Evolutionary conservation across 169 alveolate genomes (phyloP).

Genomic region (Babesia bovis): DNA sequence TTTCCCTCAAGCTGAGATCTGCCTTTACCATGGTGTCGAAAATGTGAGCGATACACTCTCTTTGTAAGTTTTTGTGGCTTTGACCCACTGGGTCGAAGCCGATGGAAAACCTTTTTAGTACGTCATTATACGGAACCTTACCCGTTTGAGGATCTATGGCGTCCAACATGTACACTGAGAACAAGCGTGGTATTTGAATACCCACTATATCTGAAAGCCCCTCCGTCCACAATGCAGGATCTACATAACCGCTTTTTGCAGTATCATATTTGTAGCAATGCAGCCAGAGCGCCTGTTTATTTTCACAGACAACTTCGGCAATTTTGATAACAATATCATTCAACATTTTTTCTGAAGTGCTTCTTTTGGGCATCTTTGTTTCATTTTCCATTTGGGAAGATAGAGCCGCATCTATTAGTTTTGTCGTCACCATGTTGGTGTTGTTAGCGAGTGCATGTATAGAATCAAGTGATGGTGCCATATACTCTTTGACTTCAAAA

Average conservation of each 20-base stretch:
- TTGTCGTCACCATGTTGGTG: conserved; percentile 62
- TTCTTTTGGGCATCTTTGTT: conserved; percentile 22
- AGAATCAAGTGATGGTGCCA: conserved; percentile 82
- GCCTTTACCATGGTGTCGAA: conserved; percentile 79
- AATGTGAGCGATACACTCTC: conserved; percentile 63
- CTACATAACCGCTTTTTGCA: conserved; percentile 36
- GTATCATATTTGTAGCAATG: conserved; percentile 61
- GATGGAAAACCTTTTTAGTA: conserved; percentile 61
- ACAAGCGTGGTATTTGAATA: conserved; percentile 63
- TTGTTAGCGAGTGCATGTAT: conserved; percentile 65
- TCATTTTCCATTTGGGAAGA: conserved; percentile 43
- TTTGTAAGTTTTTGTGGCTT: conserved; percentile 49
- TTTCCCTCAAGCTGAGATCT: conserved; percentile 79
- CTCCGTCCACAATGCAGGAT: conserved; percentile 60
- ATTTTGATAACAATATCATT: conserved; percentile 51
- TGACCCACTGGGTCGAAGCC: conserved; percentile 58
- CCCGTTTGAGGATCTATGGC: conserved; percentile 61
- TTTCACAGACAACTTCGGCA: conserved; percentile 53
- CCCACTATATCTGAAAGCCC: conserved; percentile 60
- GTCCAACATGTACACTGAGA: conserved; percentile 61
- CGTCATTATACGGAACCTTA: conserved; percentile 71
- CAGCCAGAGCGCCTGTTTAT: conserved; percentile 63
- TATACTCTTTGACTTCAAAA: conserved; percentile 85
- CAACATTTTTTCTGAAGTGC: conserved; percentile 24
- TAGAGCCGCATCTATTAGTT: conserved; percentile 48